These are phyloP conservation scores for Paramecium biaurelia DNA, from an alignment of 73 alveolate genomes.

Conservation along the genomic window DNA sequence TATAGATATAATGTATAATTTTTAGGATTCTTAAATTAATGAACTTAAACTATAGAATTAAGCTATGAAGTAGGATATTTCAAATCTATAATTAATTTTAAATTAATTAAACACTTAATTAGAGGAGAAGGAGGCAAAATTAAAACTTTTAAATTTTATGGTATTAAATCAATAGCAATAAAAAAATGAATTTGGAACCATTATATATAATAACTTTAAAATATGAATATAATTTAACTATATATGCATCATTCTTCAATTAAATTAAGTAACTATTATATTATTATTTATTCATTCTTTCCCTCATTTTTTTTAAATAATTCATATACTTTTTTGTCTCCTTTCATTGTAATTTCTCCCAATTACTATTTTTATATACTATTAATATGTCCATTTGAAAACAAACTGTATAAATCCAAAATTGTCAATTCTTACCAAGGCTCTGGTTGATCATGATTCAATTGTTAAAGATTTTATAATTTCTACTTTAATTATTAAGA, in stretches of 20 bases:
- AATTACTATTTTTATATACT: neutral
- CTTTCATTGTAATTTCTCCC: neutral
- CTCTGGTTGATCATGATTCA: neutral
- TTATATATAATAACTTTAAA: neutral
- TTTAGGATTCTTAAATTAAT: neutral
- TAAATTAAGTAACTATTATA: neutral
- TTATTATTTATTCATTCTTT: neutral
- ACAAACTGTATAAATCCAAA: neutral
- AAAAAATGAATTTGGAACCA: neutral
- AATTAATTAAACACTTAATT: neutral
- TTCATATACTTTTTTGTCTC: neutral
- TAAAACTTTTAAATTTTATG: neutral
- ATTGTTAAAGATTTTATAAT: neutral
- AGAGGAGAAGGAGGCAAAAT: neutral
- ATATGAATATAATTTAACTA: neutral
- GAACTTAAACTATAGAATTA: neutral
- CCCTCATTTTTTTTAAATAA: constrained; percentile 12
- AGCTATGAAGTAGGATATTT: neutral
- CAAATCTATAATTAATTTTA: neutral
- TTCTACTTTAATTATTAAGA: neutral
- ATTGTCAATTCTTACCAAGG: constrained; percentile 9
- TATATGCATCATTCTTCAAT: neutral
- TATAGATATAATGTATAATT: too few relatives aligned
- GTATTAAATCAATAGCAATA: neutral
- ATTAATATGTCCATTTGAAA: neutral